These are phyloP conservation scores for Trichophyton mentagrophytes DNA, from an alignment of 2,329 filamentous ascomycete genomes.

Conservation along the genomic window DNA sequence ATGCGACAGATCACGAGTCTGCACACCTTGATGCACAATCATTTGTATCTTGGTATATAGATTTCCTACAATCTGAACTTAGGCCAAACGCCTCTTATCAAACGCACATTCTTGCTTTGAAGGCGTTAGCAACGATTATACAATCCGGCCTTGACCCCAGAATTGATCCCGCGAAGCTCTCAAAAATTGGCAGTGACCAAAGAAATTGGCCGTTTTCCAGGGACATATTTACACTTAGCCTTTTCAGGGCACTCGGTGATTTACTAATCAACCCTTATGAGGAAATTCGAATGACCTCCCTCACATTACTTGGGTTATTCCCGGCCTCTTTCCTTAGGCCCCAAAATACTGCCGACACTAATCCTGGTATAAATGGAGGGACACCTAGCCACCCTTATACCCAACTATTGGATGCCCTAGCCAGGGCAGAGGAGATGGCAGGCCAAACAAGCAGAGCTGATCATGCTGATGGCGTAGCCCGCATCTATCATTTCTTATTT, in stretches of 20 bases:
- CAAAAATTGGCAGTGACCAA: slow-evolving; percentile 39
- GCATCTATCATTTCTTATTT: slow-evolving; percentile 58
- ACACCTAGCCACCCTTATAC: background rate
- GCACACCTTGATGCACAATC: slow-evolving; percentile 4
- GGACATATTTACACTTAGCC: slow-evolving; percentile 28
- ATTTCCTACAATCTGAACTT: slow-evolving; percentile 61
- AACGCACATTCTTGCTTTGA: slow-evolving; percentile 69
- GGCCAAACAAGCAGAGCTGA: slow-evolving; percentile 66
- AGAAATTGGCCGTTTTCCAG: slow-evolving; percentile 39
- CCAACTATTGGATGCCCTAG: slow-evolving; percentile 22
- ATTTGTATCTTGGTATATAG: slow-evolving; percentile 64
- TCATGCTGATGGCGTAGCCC: slow-evolving; percentile 81
- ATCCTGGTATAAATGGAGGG: background rate
- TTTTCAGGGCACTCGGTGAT: slow-evolving; percentile 53
- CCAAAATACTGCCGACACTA: background rate
- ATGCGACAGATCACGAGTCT: background rate
- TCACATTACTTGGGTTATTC: slow-evolving; percentile 33
- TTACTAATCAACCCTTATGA: slow-evolving; percentile 84
- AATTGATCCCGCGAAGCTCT: slow-evolving; percentile 27
- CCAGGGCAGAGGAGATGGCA: slow-evolving; percentile 27
- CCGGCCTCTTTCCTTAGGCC: slow-evolving; percentile 19
- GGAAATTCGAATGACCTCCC: slow-evolving; percentile 56
- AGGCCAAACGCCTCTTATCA: slow-evolving; percentile 78
- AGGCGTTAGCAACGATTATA: slow-evolving; percentile 54
- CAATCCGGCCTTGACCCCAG: slow-evolving; percentile 52